Evolutionary conservation across 2,329 filamentous ascomycete genomes (phyloP).

Genomic region (Fusarium verrucosum): DNA sequence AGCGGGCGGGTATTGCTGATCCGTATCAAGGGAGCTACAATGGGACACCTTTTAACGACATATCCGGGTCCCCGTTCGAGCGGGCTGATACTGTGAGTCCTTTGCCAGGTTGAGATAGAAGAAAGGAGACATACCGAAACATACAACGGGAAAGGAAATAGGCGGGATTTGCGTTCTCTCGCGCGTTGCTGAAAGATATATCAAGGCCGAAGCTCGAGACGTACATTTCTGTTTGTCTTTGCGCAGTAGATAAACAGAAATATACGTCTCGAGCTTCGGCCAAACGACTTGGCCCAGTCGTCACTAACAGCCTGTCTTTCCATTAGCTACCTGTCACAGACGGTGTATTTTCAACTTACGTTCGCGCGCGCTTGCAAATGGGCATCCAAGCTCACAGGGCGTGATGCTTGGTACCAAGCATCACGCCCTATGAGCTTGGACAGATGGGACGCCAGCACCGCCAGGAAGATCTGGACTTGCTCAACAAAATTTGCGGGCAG

Average conservation of each 20-base stretch:
- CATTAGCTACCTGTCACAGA: not conserved
- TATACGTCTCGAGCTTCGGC: not conserved
- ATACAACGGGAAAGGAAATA: not conserved
- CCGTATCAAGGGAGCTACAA: not conserved
- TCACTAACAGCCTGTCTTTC: not conserved
- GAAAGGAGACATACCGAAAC: not conserved
- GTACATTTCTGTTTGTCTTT: not conserved
- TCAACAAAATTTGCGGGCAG: too few species aligned
- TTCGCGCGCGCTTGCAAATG: not conserved
- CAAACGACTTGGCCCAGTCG: not conserved
- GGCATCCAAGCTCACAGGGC: not conserved
- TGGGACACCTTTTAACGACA: constrained; percentile 22
- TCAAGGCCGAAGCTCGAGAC: not conserved
- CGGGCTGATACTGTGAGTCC: not conserved
- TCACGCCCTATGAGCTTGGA: not conserved
- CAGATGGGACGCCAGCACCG: not conserved
- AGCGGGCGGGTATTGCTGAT: not conserved
- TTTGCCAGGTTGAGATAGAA: fast-evolving
- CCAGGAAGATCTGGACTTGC: not conserved
- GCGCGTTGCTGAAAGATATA: not conserved
- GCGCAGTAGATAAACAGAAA: not conserved
- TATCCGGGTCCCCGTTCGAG: constrained; percentile 10
- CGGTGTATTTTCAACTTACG: not conserved
- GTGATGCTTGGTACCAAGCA: not conserved
- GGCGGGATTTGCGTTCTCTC: not conserved